phyloP scores from a whole-genome alignment of 2,329 filamentous ascomycete species.

The Penicillium sp. region DNA sequence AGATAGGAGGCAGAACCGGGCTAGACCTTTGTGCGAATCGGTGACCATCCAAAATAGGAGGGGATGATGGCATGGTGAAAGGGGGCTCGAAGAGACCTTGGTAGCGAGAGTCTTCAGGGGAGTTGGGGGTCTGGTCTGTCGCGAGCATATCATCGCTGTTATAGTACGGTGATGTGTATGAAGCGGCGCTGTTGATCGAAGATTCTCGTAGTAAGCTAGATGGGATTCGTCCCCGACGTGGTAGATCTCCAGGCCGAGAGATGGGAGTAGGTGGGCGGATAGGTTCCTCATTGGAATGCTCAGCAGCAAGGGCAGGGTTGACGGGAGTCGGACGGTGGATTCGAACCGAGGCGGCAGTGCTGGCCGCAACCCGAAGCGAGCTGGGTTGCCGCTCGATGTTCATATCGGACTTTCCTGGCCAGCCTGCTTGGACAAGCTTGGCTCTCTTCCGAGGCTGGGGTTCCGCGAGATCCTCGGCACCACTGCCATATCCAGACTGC shows the following conservation, averaged over 20 bases:
- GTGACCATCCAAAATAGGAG: slow-evolving; percentile 67
- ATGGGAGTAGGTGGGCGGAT: slow-evolving; percentile 49
- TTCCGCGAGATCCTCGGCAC: slow-evolving; percentile 64
- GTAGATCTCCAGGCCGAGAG: slow-evolving; percentile 30
- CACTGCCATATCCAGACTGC: slow-evolving; percentile 66
- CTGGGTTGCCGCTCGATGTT: slow-evolving; percentile 69
- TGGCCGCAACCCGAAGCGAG: slow-evolving; percentile 84
- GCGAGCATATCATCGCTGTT: slow-evolving; percentile 34
- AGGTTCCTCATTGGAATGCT: slow-evolving; percentile 43
- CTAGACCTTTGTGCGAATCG: slow-evolving; percentile 71
- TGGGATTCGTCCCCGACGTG: slow-evolving; percentile 32
- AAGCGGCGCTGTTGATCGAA: slow-evolving; percentile 46
- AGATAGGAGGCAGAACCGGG: slow-evolving; percentile 66
- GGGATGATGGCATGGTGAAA: slow-evolving; percentile 83
- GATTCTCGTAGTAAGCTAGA: slow-evolving; percentile 64
- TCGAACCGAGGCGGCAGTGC: slow-evolving; percentile 82
- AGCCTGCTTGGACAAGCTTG: slow-evolving; percentile 70
- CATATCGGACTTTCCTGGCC: slow-evolving; percentile 66
- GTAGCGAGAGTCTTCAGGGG: slow-evolving; percentile 51
- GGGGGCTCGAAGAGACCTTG: slow-evolving; percentile 63
- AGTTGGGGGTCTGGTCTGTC: slow-evolving; percentile 49
- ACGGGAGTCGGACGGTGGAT: slow-evolving; percentile 70
- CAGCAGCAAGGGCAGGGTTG: slow-evolving; percentile 36
- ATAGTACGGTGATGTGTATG: slow-evolving; percentile 44
- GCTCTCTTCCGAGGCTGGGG: slow-evolving; percentile 71